Conservation (phyloP, 148 eudicot species). For the Pouteria glomerata region DNA sequence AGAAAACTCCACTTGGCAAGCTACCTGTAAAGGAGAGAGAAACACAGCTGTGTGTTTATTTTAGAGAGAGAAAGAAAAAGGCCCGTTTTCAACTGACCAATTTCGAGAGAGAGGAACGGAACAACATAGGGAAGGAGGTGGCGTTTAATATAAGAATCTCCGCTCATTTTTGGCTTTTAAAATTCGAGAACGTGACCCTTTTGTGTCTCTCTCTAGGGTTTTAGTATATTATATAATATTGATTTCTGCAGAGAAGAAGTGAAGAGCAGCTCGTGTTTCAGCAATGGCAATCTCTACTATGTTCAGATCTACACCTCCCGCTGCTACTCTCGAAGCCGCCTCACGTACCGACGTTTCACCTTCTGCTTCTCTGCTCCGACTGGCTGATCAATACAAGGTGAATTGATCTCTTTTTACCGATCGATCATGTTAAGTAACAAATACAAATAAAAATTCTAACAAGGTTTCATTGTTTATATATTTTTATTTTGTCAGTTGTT, state of each 20-base stretch:
- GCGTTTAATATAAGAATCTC: conserved; percentile 29
- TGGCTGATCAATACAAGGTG: too few relatives aligned
- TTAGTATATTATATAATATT: neutral
- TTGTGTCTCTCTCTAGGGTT: conserved; percentile 17
- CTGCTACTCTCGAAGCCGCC: conserved; percentile 13
- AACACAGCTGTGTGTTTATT: too few relatives aligned
- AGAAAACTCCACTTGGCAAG: too few relatives aligned
- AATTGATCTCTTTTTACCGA: neutral
- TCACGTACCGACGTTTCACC: conserved; percentile 5
- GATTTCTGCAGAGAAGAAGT: neutral
- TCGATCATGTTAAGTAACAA: neutral
- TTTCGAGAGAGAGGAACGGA: too few relatives aligned
- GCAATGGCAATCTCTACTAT: conserved; percentile 42
- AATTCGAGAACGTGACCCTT: neutral
- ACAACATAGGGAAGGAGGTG: too few relatives aligned
- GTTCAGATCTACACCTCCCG: conserved; percentile 30
- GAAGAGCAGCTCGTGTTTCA: neutral
- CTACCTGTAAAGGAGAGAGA: too few relatives aligned
- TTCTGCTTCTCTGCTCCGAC: too few relatives aligned
- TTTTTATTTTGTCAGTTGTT: too few relatives aligned
- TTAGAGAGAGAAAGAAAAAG: too few relatives aligned
- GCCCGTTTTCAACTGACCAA: too few relatives aligned
- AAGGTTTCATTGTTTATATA: too few relatives aligned
- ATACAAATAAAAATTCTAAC: too few relatives aligned
- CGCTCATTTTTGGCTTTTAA: conserved; percentile 14